phyloP scores from a whole-genome alignment of 2,329 filamentous ascomycete species.

The Colletotrichum sp. region DNA sequence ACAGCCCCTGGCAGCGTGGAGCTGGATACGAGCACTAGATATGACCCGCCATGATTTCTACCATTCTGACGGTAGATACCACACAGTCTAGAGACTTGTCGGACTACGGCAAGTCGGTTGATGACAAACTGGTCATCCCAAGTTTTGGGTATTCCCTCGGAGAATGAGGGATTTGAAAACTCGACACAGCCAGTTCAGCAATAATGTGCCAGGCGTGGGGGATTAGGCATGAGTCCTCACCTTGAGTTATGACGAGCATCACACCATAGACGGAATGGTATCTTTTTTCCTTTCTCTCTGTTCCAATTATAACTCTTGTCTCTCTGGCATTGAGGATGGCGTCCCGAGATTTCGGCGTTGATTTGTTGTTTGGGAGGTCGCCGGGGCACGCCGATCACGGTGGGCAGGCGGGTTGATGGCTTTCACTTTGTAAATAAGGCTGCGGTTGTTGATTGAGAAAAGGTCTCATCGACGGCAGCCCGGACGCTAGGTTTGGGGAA shows the following conservation, averaged over 20 bases:
- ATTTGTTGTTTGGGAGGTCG: conserved; percentile 1
- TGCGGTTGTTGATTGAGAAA: not conserved
- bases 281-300: not conserved
- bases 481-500: not conserved
- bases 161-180: not conserved
- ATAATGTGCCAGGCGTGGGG: not conserved
- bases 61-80: not conserved
- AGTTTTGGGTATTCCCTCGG: not conserved
- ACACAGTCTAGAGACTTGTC: not conserved
- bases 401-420: not conserved
- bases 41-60: conserved; percentile 6
- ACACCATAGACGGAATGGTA: conserved; percentile 12
- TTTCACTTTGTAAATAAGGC: conserved; percentile 6
- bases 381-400: not conserved
- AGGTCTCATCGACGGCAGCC: not conserved
- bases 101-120: not conserved
- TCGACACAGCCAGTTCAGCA: not conserved
- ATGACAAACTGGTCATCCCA: not conserved
- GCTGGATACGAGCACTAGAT: conserved; percentile 46
- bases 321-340: conserved; percentile 13
- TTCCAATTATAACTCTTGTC: conserved; percentile 12
- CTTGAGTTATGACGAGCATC: conserved; percentile 8
- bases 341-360: conserved; percentile 18
- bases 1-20: conserved; percentile 51
- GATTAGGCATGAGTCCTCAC: not conserved